Evolutionary conservation across 345 rosid species (phyloP), one percentile per base, ranked within the genome.

Genomic region (Citrus glauca): DNA sequence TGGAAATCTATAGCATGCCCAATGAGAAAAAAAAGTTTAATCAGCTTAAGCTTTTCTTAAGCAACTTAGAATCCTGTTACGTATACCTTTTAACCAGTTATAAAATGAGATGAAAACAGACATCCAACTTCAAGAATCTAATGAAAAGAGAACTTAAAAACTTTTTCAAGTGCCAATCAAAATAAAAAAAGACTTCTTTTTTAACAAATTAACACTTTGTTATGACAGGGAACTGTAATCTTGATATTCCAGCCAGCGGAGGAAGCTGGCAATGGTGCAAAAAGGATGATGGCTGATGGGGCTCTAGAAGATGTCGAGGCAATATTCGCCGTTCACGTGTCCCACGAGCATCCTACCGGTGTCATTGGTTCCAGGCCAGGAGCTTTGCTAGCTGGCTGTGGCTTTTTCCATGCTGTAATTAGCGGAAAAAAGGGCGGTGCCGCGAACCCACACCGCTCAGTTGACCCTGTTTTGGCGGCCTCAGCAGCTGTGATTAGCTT

Each of bases 191-290:
- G 17, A 45, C 50, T 45, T 45, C 4, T 30, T 16, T 14, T n/a
- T 32, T 69, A 55, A 69, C 32, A 73, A 60, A 4, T 73, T 38
- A 20, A 14, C 24, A 5, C 28, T 16, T 75, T 42, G 42, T 40
- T 37, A 59, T 82, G n/a, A 32, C 64, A 94, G 98, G 98, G 98
- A 74, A 94, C 98, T 0, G 94, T 92, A n/a, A 70, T 94, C 60
- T 38, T 92, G 48, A 64, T 94, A n/a, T 94, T 94, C 69, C 98
- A 94, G 78, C 97, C 98, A 2, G 97, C 98, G 6, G 98, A 94
- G 84, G 98, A 94, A 88, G 98, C 97, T 20, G 98, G 98, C 27
- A 94, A 94, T 38, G 98, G 98, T 9, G 98, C 98, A 17, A 94
- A 92, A 69, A 63, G 81, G 48, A 91, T 94, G 98, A 94, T 94